These are phyloP conservation scores for Chlorencoelia australis DNA, from an alignment of 2,329 filamentous ascomycete genomes.

Conservation along the genomic window DNA sequence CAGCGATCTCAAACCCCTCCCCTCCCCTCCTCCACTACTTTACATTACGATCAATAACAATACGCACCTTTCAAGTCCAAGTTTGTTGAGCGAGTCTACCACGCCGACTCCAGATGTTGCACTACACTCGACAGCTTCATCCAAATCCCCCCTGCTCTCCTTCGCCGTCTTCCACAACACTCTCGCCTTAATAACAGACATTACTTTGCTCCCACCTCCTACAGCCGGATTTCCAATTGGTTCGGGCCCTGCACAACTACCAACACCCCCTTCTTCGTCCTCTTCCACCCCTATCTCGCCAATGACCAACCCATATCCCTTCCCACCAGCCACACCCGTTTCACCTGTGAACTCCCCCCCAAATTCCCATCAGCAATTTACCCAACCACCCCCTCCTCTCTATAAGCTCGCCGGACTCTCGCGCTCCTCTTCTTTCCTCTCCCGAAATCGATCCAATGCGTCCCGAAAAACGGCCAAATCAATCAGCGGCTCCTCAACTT, in stretches of 20 bases:
- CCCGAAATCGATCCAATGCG: no score
- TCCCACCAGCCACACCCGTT: neutral
- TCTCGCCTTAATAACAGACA: conserved; percentile 17
- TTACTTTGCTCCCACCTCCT: conserved; percentile 18
- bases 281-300: neutral
- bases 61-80: conserved; percentile 3
- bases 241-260: conserved; percentile 3
- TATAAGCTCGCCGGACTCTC: no score
- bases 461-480: no score
- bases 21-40: conserved; percentile 19
- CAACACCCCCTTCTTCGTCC: conserved; percentile 4
- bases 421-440: no score
- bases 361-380: neutral
- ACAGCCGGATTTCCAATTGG: conserved; percentile 5
- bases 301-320: neutral
- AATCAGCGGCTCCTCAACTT: no score
- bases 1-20: conserved; percentile 16
- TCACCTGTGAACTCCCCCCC: neutral
- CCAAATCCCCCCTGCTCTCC: conserved; percentile 15
- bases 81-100: no score
- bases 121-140: conserved; percentile 17
- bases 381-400: conserved; percentile 2
- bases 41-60: conserved; percentile 17
- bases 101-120: conserved; percentile 21
- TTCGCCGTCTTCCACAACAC: conserved; percentile 20